phyloP scores from a whole-genome alignment of 306 rosid genomes.

The Castanopsis chinensis region DNA sequence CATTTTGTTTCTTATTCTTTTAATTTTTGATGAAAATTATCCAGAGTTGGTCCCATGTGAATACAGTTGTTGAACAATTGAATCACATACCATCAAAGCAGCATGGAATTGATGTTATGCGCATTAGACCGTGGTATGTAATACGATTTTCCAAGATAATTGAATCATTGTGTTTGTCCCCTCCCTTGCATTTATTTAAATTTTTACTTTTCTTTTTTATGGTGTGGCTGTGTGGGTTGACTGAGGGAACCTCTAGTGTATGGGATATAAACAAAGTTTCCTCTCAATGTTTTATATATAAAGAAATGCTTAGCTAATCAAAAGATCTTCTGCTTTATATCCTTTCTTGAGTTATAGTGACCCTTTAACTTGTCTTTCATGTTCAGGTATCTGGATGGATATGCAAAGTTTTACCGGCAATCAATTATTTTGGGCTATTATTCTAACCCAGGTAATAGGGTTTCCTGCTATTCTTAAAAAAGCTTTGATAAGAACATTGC shows the following conservation, averaged over 20 bases:
- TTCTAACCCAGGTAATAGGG: conserved; percentile 64
- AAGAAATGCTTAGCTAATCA: background rate
- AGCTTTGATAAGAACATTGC: background rate
- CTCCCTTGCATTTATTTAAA: conserved; percentile 2
- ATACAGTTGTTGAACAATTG: conserved; percentile 63
- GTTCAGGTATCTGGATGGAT: conserved; percentile 70
- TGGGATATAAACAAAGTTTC: background rate
- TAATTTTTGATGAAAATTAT: conserved; percentile 16
- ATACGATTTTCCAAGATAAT: background rate
- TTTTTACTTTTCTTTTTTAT: background rate
- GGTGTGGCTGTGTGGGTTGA: background rate
- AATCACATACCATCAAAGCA: conserved; percentile 74
- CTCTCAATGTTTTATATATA: background rate
- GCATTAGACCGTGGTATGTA: conserved; percentile 78
- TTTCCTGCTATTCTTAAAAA: conserved; percentile 7
- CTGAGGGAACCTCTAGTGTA: background rate
- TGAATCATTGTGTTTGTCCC: background rate
- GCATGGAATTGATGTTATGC: conserved; percentile 79
- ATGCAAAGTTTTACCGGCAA: conserved; percentile 79
- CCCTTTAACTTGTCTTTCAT: conserved; percentile 22
- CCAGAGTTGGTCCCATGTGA: conserved; percentile 84
- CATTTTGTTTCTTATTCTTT: conserved; percentile 8
- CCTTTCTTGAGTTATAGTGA: background rate
- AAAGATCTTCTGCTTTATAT: background rate
- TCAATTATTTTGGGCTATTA: conserved; percentile 66